Conservation (phyloP, 805 yeast species). For the Suhomyces sp. region DNA sequence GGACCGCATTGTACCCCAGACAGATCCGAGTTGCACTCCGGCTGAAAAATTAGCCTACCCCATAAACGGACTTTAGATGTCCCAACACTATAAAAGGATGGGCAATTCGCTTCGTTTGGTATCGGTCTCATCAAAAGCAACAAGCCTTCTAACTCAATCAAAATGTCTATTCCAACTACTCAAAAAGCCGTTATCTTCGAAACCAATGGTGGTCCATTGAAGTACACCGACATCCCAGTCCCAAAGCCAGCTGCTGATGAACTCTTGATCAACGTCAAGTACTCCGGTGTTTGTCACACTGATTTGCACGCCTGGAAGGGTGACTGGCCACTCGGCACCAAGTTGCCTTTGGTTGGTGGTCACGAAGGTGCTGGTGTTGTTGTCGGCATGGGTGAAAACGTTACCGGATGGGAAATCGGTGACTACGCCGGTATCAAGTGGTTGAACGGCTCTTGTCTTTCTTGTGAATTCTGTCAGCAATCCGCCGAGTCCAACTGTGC, state of each 20-base stretch:
- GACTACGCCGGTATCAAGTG: constrained; percentile 83
- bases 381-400: constrained; percentile 70
- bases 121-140: no score
- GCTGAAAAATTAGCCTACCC: background rate
- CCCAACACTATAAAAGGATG: background rate
- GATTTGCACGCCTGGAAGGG: constrained; percentile 94
- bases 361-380: constrained; percentile 90
- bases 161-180: constrained; percentile 48
- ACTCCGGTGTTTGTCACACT: constrained; percentile 92
- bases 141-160: background rate
- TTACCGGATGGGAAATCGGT: constrained; percentile 69
- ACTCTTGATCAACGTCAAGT: constrained; percentile 75
- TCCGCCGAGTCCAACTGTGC: constrained; percentile 71
- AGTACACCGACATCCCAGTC: constrained; percentile 68
- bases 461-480: constrained; percentile 71
- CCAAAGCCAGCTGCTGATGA: constrained; percentile 77
- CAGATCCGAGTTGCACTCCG: background rate
- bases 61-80: background rate
- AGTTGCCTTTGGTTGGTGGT: constrained; percentile 79
- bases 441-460: constrained; percentile 74
- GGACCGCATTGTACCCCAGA: background rate
- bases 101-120: no score
- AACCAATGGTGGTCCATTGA: constrained; percentile 59
- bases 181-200: constrained; percentile 74
- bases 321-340: constrained; percentile 81